phyloP scores from a whole-genome alignment of 164 flowering plant genomes.

The Aristolochia contorta region DNA sequence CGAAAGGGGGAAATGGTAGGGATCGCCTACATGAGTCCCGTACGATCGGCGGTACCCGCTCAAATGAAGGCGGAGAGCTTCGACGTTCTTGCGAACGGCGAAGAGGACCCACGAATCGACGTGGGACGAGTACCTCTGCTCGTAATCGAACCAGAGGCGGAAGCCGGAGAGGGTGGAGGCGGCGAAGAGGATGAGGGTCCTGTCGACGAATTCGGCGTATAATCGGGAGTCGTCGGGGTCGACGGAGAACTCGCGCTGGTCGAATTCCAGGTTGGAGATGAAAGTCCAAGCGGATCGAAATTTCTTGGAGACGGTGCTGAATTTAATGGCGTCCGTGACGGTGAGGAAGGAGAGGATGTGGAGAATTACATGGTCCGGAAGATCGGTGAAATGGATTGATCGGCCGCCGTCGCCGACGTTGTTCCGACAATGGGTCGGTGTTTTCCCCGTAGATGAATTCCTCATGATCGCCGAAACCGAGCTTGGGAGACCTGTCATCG shows the following conservation, averaged over 20 bases:
- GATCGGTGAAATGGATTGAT: conserved; percentile 22
- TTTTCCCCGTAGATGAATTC: too few species aligned
- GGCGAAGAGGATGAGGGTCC: not conserved
- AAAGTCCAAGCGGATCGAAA: not conserved
- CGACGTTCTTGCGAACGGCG: not conserved
- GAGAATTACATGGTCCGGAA: not conserved
- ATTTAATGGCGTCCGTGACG: not conserved
- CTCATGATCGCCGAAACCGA: too few species aligned
- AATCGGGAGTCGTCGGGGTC: not conserved
- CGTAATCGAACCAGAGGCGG: conserved; percentile 1
- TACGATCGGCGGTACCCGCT: not conserved
- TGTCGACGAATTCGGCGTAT: not conserved
- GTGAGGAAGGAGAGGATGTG: not conserved
- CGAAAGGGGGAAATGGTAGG: not conserved
- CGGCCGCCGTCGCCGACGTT: too few species aligned
- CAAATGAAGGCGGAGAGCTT: not conserved
- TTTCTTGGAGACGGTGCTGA: too few species aligned
- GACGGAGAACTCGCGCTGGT: not conserved
- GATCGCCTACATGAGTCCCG: not conserved
- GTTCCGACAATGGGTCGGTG: too few species aligned
- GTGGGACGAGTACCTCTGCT: not conserved
- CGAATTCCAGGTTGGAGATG: not conserved
- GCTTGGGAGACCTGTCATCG: too few species aligned
- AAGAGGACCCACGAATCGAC: not conserved
- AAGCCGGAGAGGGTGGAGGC: not conserved